Base-by-base conservation (phyloP, 192 early-diverging fungal species). In the Rhizophagus sp. region DNA sequence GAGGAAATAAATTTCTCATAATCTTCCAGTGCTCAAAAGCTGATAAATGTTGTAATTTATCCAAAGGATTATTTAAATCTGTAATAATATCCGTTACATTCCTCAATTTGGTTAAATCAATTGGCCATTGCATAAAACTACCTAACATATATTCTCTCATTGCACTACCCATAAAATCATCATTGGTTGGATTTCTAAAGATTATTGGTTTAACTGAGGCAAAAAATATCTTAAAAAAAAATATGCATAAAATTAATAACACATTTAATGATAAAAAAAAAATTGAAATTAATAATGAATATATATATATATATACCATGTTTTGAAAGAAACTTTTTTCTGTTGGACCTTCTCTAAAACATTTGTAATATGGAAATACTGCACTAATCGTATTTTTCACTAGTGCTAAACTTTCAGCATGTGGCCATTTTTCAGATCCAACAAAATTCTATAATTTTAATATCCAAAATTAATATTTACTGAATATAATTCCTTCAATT, bases 11-110 rank as follows among this genome's bases (percentile, higher is more conserved):
- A 6, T 81, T 80, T 57, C 92, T 85, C 92, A 96, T 94, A 68
- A 90, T 84, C 17, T 89, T 80, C 94, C 94, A 96, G 84, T 96
- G 94, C 70, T 86, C 83, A 68, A 83, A 69, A 6, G 94, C 92
- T 1, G 88, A 85, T 2, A 71, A 67, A 1, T 86, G 79, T 86
- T 93, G 92, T 84, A 91, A 86, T 44, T 77, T 73, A 63, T 86
- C 81, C 79, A 94, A 84, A 57, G 90, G 89, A 75, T 93, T 94
- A 71, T 90, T 82, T 44, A 82, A 49, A 78, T 94, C 93, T 12
- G 90, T 90, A 49, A 95, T 90, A 24, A 92, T 81, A 39, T 81
- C 85, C 24, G 80, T 82, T 30, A 75, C 47, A 15, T 84, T 76
- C 19, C 71, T 69, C 27, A 81, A 83, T 57, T 81, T 82, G 0